phyloP scores from a whole-genome alignment of 75 land plant genomes.

The Chamaecyparis obtusa region DNA sequence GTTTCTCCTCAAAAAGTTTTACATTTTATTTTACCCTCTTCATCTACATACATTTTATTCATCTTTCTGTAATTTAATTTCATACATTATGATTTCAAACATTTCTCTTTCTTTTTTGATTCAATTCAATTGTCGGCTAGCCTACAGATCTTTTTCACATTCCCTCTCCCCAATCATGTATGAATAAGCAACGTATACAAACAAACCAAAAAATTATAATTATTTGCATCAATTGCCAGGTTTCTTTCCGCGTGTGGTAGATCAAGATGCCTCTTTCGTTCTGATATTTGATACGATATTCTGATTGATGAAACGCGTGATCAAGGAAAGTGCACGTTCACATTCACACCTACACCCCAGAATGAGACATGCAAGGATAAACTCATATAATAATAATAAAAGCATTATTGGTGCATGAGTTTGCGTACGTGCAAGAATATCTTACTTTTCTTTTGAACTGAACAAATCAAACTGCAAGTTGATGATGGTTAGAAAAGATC shows the following conservation, averaged over 20 bases:
- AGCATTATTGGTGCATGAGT: neutral
- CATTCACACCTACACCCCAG: neutral
- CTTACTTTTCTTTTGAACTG: neutral
- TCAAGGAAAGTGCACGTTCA: neutral
- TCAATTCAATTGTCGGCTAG: neutral
- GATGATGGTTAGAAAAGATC: neutral
- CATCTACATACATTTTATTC: neutral
- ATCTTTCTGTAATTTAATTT: neutral
- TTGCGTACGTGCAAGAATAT: neutral
- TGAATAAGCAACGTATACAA: neutral
- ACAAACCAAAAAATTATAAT: too few species aligned
- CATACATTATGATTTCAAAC: neutral
- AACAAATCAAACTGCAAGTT: slow-evolving; percentile 5
- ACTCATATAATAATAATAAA: neutral
- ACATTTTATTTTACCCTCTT: neutral
- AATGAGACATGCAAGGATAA: neutral
- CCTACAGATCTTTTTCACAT: neutral
- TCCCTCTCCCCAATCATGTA: neutral
- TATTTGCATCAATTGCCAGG: neutral
- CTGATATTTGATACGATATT: neutral
- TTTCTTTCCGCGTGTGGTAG: neutral
- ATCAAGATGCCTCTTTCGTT: neutral
- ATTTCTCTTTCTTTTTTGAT: neutral
- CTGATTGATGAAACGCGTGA: neutral
- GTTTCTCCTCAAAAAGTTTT: neutral